Evolutionary conservation across 805 yeast genomes (phyloP).

Genomic region (Candida anglica): DNA sequence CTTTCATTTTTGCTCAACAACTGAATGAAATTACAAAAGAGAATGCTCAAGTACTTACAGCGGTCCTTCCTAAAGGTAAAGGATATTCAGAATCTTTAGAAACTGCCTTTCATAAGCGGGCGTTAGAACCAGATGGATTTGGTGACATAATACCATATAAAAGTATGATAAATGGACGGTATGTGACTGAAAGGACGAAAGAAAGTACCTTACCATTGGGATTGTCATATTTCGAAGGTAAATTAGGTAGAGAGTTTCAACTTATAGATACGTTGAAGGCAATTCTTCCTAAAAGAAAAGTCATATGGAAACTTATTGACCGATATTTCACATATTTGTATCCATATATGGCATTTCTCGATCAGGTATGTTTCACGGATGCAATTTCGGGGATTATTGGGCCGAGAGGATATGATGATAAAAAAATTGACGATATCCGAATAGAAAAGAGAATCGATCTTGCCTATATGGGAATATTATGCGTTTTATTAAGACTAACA

Average conservation of each 20-base stretch:
- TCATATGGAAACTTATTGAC: conserved; percentile 38
- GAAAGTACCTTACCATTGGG: conserved; percentile 23
- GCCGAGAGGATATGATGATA: conserved; percentile 20
- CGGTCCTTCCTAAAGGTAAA: conserved; percentile 8
- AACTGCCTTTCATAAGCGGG: conserved; percentile 23
- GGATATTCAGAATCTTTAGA: conserved; percentile 12
- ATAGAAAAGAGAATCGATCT: conserved; percentile 38
- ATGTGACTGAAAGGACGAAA: conserved; percentile 5
- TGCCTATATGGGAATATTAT: conserved; percentile 34
- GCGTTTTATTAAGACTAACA: conserved; percentile 39
- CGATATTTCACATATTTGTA: conserved; percentile 41
- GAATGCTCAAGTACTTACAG: conserved; percentile 15
- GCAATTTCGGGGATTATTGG: conserved; percentile 32
- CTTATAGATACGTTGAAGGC: conserved; percentile 31
- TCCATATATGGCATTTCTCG: conserved; percentile 47
- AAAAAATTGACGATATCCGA: conserved; percentile 18
- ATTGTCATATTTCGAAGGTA: conserved; percentile 29
- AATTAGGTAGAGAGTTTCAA: conserved; percentile 22
- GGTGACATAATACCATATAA: conserved; percentile 29
- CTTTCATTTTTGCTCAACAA: conserved; percentile 17
- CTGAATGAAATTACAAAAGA: conserved; percentile 18
- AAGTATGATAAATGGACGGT: conserved; percentile 4
- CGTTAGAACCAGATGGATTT: conserved; percentile 31
- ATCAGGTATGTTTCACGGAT: conserved; percentile 29
- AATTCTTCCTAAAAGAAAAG: conserved; percentile 33